Evolutionary conservation across 23 red algal genomes (phyloP), one percentile per base, ranked within the genome.

Genomic region (Gracilaria gracilis): DNA sequence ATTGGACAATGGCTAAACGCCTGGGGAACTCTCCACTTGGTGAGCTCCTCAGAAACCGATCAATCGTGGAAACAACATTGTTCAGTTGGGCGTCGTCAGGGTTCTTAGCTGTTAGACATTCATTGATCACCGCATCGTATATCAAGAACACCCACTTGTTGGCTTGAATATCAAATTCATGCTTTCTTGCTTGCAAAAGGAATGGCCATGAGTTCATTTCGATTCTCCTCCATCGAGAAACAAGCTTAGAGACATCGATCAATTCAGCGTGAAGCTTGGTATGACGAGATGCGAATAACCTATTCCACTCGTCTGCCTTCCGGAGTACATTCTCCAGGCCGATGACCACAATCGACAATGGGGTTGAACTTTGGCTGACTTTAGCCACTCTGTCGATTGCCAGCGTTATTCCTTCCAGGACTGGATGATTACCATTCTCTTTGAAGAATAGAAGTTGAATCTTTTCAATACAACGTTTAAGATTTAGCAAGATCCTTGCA

Each of bases 241-340:
- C 83, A 79, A 85, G 36, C 11, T 35, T 47, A 0, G 94, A 58
- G 9, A 96, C 25, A 0, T 21, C 79, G 16, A 53, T 14, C 27
- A 88, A 49, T 36, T 86, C 87, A 5, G 36, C 58, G 28, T 76
- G 59, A 13, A 96, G 37, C 72, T 75, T 86, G 15, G 64, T 80
- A 16, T 72, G 32, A 1, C 49, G 23, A 21, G 88, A 75, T 35
- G 88, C 94, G 67, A 88, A 96, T 23, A 83, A 47, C 44, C 82
- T 76, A 31, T 92, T 71, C 94, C 94, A 96, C 40, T 96, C 94
- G 75, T 91, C 87, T 33, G 61, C 82, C 28, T 89, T 88, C 40
- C 94, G 80, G 6, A 96, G 76, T 48, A 96, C 77, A 44, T 75
- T 62, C 76, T 96, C 94, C 16, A 96, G 23, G 0, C 84, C 88